Conservation (phyloP, 73 alveolate species). For the Urostyla sp. region DNA sequence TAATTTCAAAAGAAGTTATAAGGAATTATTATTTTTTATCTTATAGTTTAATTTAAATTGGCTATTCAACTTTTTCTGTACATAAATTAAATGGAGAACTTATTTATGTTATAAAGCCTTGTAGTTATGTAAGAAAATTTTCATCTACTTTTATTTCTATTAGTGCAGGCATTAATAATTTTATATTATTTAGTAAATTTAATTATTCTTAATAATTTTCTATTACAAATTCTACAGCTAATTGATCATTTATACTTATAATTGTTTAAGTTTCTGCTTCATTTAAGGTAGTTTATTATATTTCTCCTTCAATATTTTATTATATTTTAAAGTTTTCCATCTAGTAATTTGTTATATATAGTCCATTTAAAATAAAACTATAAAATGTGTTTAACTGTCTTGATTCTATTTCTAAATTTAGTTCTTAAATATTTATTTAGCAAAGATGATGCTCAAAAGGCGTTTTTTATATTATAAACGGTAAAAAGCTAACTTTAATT, state of each 20-base stretch:
- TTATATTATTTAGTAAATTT: too few relatives aligned
- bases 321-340: background rate
- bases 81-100: background rate
- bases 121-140: background rate
- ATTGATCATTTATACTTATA: background rate
- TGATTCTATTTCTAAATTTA: background rate
- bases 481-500: conserved; percentile 10
- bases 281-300: background rate
- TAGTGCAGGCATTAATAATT: too few relatives aligned
- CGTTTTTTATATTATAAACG: conserved; percentile 3
- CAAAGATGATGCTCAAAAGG: conserved; percentile 10
- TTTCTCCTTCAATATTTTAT: background rate
- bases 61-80: background rate
- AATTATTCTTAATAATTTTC: too few relatives aligned
- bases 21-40: background rate
- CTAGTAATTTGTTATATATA: background rate
- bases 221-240: background rate
- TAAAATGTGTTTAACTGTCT: too few relatives aligned
- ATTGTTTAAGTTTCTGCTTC: background rate
- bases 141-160: background rate
- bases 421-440: conserved; percentile 2
- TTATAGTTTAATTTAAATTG: background rate
- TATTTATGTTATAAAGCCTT: background rate
- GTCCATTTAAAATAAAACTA: background rate
- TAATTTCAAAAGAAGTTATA: background rate